Base-by-base conservation (phyloP, 306 rosid species). In the Cicer yamashitae region DNA sequence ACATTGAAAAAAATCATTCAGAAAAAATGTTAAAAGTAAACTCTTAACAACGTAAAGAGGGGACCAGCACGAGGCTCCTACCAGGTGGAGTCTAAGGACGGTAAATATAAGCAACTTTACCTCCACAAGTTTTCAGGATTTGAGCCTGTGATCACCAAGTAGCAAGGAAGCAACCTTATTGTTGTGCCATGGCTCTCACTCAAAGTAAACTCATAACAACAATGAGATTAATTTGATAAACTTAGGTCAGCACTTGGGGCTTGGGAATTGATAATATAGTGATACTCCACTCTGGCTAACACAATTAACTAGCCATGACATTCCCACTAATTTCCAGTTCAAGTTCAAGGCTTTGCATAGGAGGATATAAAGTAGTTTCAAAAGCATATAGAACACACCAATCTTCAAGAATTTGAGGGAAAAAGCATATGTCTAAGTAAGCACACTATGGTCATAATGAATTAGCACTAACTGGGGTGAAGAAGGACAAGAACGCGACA, bases 261-360 rank as follows among this genome's bases (percentile, higher is more conserved):
- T 60, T 41, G n/a, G 39, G 7, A 73, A 30, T 58, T 37, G 37
- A 67, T 10, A 48, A 38, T 8, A 30, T 15, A 45, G 73, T 48
- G 58, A 73, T 64, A 65, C 59, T 50, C 45, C 52, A 61, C 53
- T 37, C 70, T 20, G 10, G 39, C 64, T 39, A 75, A 58, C 48
- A 50, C 54, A 67, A 74, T 39, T 41, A 75, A 50, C 73, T 44
- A 8, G 13, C 67, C 51, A 75, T 17, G 46, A 41, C 60, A 51
- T 30, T 52, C n/a, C 47, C 48, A 4, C 70, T 44, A 51, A 70
- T 56, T 43, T 74, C 60, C 68, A 73, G 11, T 53, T 73, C 14
- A 10, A 60, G 50, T 20, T 66, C 75, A 65, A 11, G 60, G 15
- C 53, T 66, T 60, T 10, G 30, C 51, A 47, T 58, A 48, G 25